Evolutionary conservation across 1,284 basidiomycete species (phyloP).

Genomic region (Moesziomyces sp.): DNA sequence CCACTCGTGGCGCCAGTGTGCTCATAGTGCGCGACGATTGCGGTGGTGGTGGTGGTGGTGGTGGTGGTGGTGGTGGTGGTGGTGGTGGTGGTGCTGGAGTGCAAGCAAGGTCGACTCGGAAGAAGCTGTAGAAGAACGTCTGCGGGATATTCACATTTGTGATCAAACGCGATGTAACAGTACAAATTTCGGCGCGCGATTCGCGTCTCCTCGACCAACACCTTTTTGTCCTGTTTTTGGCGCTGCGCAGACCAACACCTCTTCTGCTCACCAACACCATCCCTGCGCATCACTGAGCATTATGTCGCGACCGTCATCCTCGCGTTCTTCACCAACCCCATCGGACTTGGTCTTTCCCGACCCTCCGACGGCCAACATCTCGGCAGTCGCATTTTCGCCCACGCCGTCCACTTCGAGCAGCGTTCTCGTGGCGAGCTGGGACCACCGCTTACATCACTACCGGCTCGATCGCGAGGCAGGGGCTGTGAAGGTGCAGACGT

Average conservation of each 20-base stretch:
- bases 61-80: no score
- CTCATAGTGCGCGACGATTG: no score
- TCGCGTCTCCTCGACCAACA: constrained; percentile 15
- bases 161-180: no score
- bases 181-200: no score
- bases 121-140: neutral
- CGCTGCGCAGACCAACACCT: constrained; percentile 2
- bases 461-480: constrained; percentile 12
- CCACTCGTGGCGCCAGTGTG: no score
- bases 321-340: constrained; percentile 13
- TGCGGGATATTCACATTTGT: no score
- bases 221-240: neutral
- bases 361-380: constrained; percentile 46
- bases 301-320: constrained; percentile 32
- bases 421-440: constrained; percentile 62
- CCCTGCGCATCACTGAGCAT: neutral
- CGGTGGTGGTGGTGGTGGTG: neutral
- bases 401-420: constrained; percentile 10
- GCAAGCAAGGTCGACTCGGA: neutral
- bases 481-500: constrained; percentile 43
- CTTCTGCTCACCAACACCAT: constrained; percentile 4
- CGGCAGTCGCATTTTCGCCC: constrained; percentile 46
- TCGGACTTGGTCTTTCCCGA: constrained; percentile 22
- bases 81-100: no score
- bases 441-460: constrained; percentile 59